These are phyloP conservation scores for Colletotrichum sp. DNA, from an alignment of 2,329 filamentous ascomycete species.

Conservation along the genomic window DNA sequence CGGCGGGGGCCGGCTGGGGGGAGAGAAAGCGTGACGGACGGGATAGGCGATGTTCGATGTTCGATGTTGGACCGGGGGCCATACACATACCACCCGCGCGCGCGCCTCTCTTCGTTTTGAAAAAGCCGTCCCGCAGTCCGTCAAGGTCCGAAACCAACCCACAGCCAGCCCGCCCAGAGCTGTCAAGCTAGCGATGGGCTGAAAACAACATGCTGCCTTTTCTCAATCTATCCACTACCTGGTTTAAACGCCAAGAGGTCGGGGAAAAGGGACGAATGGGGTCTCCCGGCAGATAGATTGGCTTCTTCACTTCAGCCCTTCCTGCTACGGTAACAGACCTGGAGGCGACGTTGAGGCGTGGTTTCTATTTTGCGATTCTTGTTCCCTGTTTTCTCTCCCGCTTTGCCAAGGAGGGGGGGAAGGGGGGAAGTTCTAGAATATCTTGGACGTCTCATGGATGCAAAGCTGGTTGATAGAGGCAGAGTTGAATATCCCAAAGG, in stretches of 20 bases:
- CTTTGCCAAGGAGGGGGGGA: not conserved
- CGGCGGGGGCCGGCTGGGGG: not conserved
- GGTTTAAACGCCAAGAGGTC: constrained; percentile 1
- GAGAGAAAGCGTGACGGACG: not conserved
- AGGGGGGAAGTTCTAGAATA: not conserved
- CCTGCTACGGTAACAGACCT: not conserved
- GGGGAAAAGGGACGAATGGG: not conserved
- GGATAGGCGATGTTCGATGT: not conserved
- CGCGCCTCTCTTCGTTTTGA: not conserved
- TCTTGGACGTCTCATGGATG: not conserved
- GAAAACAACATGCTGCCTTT: not conserved
- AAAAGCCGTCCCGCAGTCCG: not conserved
- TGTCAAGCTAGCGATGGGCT: not conserved
- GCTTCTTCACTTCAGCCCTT: not conserved
- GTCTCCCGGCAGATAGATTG: not conserved
- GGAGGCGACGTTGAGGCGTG: not conserved
- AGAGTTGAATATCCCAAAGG: not conserved
- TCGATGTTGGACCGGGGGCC: not conserved
- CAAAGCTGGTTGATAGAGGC: not conserved
- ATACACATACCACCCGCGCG: not conserved
- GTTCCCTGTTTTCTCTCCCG: not conserved
- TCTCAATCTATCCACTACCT: not conserved
- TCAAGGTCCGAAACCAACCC: not conserved
- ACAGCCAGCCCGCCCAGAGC: not conserved
- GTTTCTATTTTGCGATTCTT: not conserved